These are phyloP conservation scores for Hymenotorrendiella dingleyae DNA, from an alignment of 2,329 filamentous ascomycete species.

Conservation along the genomic window DNA sequence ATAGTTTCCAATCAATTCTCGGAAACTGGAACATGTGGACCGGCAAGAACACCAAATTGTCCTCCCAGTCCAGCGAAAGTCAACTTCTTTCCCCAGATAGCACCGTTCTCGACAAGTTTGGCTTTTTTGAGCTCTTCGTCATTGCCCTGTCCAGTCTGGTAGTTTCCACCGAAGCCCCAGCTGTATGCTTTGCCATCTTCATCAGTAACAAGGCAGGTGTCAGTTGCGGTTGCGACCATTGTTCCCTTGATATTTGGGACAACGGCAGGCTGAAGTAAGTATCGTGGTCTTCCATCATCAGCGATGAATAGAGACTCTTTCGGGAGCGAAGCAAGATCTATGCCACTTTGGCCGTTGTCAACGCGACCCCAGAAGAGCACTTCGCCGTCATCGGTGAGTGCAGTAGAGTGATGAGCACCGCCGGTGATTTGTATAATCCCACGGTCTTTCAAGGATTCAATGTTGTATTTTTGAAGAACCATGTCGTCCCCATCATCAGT, in stretches of 20 bases:
- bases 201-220: slow-evolving; percentile 67
- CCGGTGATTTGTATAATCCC: slow-evolving; percentile 65
- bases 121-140: slow-evolving; percentile 75
- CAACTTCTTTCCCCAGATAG: slow-evolving; percentile 67
- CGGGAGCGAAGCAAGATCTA: slow-evolving; percentile 49
- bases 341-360: slow-evolving; percentile 48
- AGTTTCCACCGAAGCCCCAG: slow-evolving; percentile 77
- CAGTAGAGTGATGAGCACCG: slow-evolving; percentile 70
- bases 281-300: slow-evolving; percentile 59
- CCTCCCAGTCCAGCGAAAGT: slow-evolving; percentile 74
- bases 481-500: slow-evolving; percentile 63
- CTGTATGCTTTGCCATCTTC: slow-evolving; percentile 63
- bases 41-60: slow-evolving; percentile 64
- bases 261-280: slow-evolving; percentile 60
- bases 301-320: slow-evolving; percentile 58
- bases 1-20: too few species aligned
- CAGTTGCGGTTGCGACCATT: slow-evolving; percentile 57
- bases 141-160: slow-evolving; percentile 71
- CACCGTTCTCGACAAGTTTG: slow-evolving; percentile 77
- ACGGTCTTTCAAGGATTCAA: slow-evolving; percentile 57
- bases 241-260: slow-evolving; percentile 51
- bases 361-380: slow-evolving; percentile 56
- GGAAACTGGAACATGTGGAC: too few species aligned
- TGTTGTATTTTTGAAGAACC: slow-evolving; percentile 63
- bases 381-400: slow-evolving; percentile 49